Evolutionary conservation across 208 protist genomes (phyloP).

Genomic region (Trypanosoma melophagium): DNA sequence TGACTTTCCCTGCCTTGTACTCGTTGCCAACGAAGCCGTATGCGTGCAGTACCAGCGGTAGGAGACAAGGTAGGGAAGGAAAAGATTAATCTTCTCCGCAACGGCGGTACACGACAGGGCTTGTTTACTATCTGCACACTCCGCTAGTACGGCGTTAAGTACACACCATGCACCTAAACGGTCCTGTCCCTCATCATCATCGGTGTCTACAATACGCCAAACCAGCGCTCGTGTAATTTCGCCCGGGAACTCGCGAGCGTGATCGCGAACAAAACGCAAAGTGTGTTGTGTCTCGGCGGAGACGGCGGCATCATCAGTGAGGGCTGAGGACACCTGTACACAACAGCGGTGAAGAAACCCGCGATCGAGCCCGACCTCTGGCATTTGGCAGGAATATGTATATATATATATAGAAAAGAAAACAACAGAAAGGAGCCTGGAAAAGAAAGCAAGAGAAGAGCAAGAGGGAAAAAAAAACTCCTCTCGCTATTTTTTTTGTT

Average conservation of each 20-base stretch:
- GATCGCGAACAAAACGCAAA: slow-evolving; percentile 60
- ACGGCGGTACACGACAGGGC: slow-evolving; percentile 56
- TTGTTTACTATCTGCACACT: slow-evolving; percentile 54
- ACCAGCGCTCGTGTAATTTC: slow-evolving; percentile 76
- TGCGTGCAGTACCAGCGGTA: slow-evolving; percentile 65
- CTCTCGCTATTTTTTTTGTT: too few relatives aligned
- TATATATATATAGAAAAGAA: slow-evolving; percentile 7
- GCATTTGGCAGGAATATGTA: slow-evolving; percentile 25
- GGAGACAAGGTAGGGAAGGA: slow-evolving; percentile 70
- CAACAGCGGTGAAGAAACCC: slow-evolving; percentile 82
- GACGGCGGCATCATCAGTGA: slow-evolving; percentile 43
- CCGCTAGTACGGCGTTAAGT: slow-evolving; percentile 60
- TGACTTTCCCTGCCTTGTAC: not conserved
- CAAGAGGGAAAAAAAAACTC: too few relatives aligned
- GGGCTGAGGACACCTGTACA: slow-evolving; percentile 74
- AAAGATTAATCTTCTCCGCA: slow-evolving; percentile 61
- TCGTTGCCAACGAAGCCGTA: not conserved
- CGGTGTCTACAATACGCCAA: slow-evolving; percentile 83
- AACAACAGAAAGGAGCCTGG: not conserved
- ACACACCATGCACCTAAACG: slow-evolving; percentile 74
- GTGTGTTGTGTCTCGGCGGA: slow-evolving; percentile 59
- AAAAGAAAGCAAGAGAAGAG: slow-evolving; percentile 1
- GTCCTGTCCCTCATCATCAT: slow-evolving; percentile 41
- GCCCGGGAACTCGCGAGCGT: slow-evolving; percentile 53
- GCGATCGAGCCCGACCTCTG: slow-evolving; percentile 38